phyloP scores from a whole-genome alignment of 139 green algal genomes.

The Pleodorina starrii region DNA sequence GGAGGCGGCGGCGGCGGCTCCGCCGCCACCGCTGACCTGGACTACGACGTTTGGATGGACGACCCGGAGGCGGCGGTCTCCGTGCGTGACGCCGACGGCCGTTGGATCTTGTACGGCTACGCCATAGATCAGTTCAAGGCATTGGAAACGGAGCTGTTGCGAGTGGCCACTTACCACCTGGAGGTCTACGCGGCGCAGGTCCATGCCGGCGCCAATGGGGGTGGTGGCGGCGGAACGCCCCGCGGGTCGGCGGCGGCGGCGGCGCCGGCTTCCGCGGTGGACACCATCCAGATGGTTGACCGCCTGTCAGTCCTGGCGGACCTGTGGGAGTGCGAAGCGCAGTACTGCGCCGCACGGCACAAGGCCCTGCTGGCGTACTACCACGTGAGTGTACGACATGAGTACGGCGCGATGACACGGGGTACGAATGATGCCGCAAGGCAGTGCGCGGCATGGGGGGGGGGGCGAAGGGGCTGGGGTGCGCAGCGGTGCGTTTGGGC shows the following conservation, averaged over 20 bases:
- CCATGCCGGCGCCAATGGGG: neutral
- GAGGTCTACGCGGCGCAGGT: conserved; percentile 52
- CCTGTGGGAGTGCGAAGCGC: conserved; percentile 58
- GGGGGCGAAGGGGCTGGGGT: too few relatives aligned
- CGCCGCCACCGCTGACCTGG: neutral
- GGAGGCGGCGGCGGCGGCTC: neutral
- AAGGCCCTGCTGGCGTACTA: conserved; percentile 57
- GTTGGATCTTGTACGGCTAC: conserved; percentile 49
- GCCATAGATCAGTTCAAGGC: conserved; percentile 41
- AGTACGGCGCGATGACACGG: too few relatives aligned
- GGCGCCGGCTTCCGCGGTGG: neutral
- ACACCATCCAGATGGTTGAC: conserved; percentile 7
- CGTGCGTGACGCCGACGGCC: conserved; percentile 3
- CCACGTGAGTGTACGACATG: too few relatives aligned
- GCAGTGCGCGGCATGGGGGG: too few relatives aligned
- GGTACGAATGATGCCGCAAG: too few relatives aligned
- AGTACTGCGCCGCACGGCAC: conserved; percentile 46
- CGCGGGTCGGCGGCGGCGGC: neutral
- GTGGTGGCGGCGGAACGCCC: neutral
- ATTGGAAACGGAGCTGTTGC: conserved; percentile 58
- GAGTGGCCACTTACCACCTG: conserved; percentile 49
- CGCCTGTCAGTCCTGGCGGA: conserved; percentile 52
- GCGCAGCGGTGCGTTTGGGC: too few relatives aligned
- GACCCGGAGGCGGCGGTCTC: conserved; percentile 45
- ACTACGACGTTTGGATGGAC: conserved; percentile 30